Conservation (phyloP, 176 grass and related monocot genomes). For the Lolium rigidum region DNA sequence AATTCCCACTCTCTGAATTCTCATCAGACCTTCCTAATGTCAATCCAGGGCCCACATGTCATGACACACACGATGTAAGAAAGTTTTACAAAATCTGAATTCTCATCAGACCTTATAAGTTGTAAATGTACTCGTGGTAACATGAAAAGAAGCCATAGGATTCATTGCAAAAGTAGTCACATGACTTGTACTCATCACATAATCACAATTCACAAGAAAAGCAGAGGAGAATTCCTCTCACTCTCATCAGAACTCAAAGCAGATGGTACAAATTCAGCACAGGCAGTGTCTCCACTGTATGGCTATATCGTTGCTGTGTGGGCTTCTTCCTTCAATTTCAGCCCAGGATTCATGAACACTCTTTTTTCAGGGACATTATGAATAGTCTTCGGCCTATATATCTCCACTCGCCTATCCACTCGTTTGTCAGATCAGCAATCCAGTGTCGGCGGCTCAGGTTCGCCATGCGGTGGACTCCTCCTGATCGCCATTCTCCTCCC, state of each 20-base stretch:
- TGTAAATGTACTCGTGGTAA: not conserved
- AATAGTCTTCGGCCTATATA: not conserved
- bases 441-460: slow-evolving; percentile 70
- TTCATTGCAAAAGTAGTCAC: not conserved
- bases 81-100: not conserved
- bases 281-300: not conserved
- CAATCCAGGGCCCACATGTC: not conserved
- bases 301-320: not conserved
- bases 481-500: slow-evolving; percentile 88
- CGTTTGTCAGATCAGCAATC: not conserved
- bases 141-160: not conserved
- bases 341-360: not conserved
- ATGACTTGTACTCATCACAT: not conserved
- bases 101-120: slow-evolving; percentile 1
- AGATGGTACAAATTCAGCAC: not conserved
- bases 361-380: not conserved
- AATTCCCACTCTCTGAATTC: no score
- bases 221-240: not conserved
- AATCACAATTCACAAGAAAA: not conserved
- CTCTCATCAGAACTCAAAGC: not conserved
- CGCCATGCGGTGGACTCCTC: slow-evolving; percentile 83
- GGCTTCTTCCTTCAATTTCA: not conserved
- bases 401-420: not conserved
- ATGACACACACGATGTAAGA: not conserved
- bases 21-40: no score